phyloP scores from a whole-genome alignment of 768 basidiomycete species.

The Auricularia auricula-judae region DNA sequence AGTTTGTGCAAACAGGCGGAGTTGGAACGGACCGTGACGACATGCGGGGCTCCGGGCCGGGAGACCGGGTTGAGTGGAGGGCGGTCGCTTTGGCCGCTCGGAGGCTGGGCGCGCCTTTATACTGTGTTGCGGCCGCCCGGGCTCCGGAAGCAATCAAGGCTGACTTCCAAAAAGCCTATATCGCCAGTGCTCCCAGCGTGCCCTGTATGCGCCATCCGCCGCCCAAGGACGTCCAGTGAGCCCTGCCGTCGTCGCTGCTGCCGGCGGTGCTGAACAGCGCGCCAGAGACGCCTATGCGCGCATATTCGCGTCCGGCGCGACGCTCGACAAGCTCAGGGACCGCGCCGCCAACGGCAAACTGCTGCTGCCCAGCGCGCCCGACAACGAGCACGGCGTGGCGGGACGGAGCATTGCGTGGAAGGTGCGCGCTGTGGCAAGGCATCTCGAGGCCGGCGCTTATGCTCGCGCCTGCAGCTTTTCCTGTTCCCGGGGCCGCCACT shows the following conservation, averaged over 20 bases:
- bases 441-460: slow-evolving; percentile 5
- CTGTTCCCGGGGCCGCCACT: slow-evolving; percentile 57
- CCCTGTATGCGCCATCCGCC: not conserved
- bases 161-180: no score
- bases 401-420: slow-evolving; percentile 86
- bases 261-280: not conserved
- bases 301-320: not conserved
- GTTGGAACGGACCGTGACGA: not conserved
- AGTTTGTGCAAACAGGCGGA: not conserved
- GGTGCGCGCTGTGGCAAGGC: slow-evolving; percentile 28
- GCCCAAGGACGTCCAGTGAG: not conserved
- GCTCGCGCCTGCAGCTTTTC: slow-evolving; percentile 44
- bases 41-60: not conserved
- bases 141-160: not conserved
- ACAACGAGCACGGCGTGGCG: slow-evolving; percentile 31
- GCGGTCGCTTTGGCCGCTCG: no score
- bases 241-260: not conserved
- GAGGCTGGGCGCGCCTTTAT: no score
- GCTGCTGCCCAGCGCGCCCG: not conserved
- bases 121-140: no score
- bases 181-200: no score
- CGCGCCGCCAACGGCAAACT: not conserved
- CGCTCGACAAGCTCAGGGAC: not conserved
- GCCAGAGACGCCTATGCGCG: not conserved
- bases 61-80: not conserved